Evolutionary conservation across 768 basidiomycete species (phyloP).

Genomic region (Pluteus cervinus): DNA sequence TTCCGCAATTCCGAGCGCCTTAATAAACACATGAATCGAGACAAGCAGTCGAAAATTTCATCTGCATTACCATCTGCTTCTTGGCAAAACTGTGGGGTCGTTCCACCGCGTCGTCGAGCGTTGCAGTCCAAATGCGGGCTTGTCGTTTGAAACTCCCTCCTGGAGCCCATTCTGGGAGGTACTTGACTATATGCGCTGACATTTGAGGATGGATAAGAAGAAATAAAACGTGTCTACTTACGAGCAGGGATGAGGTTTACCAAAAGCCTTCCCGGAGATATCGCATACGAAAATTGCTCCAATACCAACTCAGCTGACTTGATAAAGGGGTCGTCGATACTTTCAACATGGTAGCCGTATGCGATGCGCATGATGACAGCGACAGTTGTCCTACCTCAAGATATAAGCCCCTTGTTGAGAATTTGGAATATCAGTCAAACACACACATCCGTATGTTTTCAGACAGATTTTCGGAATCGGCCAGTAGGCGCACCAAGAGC

Average conservation of each 20-base stretch:
- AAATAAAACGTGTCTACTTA: conserved; percentile 3
- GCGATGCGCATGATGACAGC: background rate
- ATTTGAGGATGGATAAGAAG: background rate
- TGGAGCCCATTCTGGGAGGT: conserved; percentile 34
- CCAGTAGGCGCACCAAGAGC: conserved; percentile 32
- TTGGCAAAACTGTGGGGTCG: conserved; percentile 23
- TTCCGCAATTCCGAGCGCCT: no score
- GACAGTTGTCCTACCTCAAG: no score
- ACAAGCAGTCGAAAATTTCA: no score
- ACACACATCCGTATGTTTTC: conserved; percentile 31
- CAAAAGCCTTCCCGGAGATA: conserved; percentile 9
- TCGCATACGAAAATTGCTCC: background rate
- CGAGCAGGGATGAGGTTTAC: conserved; percentile 14
- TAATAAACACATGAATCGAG: no score
- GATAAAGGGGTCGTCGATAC: background rate
- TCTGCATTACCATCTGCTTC: conserved; percentile 19
- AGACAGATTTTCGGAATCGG: conserved; percentile 24
- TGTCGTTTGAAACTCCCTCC: conserved; percentile 28
- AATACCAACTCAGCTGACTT: conserved; percentile 11
- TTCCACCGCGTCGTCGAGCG: conserved; percentile 23
- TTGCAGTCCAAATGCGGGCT: conserved; percentile 22
- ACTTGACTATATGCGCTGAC: conserved; percentile 24
- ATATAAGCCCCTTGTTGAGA: background rate
- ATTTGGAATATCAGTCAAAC: background rate
- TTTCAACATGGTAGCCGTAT: conserved; percentile 8